A percentile compares a stretch with the other conserved stretches of the same genome.
Conservation (phyloP, 169 alveolate species). For the Cryptosporidium baileyi region DNA sequence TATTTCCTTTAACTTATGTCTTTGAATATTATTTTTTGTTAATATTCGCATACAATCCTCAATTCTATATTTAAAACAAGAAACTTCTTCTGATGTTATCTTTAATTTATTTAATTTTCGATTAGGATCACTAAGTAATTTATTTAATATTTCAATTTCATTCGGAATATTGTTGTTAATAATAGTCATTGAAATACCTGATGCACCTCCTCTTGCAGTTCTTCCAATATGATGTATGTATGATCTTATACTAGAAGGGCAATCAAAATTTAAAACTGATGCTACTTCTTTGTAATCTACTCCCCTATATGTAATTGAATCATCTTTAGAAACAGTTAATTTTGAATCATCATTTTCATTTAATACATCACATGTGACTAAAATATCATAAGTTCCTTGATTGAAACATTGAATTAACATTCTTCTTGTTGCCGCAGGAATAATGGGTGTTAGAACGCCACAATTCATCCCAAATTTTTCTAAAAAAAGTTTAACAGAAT, state of each 20-base stretch:
- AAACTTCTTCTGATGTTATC: slow-evolving; percentile 42
- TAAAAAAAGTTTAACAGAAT: slow-evolving; percentile 29
- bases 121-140: background rate
- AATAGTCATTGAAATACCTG: slow-evolving; percentile 49
- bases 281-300: slow-evolving; percentile 62
- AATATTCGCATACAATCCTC: slow-evolving; percentile 51
- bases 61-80: slow-evolving; percentile 60
- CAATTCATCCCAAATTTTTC: slow-evolving; percentile 51
- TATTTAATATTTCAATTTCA: slow-evolving; percentile 41
- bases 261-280: slow-evolving; percentile 57
- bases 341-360: slow-evolving; percentile 22
- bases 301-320: slow-evolving; percentile 47
- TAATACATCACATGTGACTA: slow-evolving; percentile 24
- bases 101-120: slow-evolving; percentile 37
- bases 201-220: slow-evolving; percentile 62
- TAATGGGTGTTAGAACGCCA: slow-evolving; percentile 51
- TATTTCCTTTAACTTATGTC: slow-evolving; percentile 46
- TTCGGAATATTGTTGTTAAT: slow-evolving; percentile 39
- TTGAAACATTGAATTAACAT: slow-evolving; percentile 65
- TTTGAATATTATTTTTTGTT: slow-evolving; percentile 47
- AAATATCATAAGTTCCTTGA: slow-evolving; percentile 51
- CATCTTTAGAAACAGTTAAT: background rate
- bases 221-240: slow-evolving; percentile 66
- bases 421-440: slow-evolving; percentile 64
- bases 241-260: slow-evolving; percentile 47